Evolutionary conservation across 1,139 yeast genomes (phyloP).

Genomic region (Torulaspora globosa): DNA sequence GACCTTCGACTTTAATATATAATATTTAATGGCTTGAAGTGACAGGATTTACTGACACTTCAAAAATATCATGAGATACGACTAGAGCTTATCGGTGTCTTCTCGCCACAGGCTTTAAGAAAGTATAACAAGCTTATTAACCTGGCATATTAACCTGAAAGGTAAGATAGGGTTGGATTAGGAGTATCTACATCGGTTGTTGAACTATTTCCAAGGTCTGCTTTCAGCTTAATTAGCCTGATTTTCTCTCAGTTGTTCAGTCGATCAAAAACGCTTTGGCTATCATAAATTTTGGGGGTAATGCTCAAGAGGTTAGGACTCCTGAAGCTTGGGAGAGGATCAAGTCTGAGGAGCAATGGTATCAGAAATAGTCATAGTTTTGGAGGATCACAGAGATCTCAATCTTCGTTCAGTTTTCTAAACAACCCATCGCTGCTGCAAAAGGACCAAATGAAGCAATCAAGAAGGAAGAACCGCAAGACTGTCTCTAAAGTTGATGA

Average conservation of each 20-base stretch:
- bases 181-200: background rate
- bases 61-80: background rate
- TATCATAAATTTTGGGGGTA: background rate
- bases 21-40: background rate
- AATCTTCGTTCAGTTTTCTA: conserved; percentile 30
- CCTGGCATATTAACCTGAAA: background rate
- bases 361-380: conserved; percentile 11
- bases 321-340: conserved; percentile 5
- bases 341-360: conserved; percentile 3
- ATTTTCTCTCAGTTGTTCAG: too few relatives aligned
- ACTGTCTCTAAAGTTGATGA: conserved; percentile 13
- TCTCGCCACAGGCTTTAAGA: conserved; percentile 7
- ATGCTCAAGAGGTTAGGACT: conserved; percentile 11
- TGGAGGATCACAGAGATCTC: conserved; percentile 18
- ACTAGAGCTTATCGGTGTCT: conserved; percentile 1
- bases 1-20: background rate
- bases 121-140: background rate
- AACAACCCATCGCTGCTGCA: conserved; percentile 25
- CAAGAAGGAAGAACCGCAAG: conserved; percentile 20
- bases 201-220: background rate
- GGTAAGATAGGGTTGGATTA: background rate
- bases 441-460: conserved; percentile 26
- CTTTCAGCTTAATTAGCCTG: background rate
- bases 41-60: conserved; percentile 4
- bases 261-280: too few relatives aligned